Conservation (phyloP, 495 filamentous ascomycete species). For the Apiosordaria backusii region DNA sequence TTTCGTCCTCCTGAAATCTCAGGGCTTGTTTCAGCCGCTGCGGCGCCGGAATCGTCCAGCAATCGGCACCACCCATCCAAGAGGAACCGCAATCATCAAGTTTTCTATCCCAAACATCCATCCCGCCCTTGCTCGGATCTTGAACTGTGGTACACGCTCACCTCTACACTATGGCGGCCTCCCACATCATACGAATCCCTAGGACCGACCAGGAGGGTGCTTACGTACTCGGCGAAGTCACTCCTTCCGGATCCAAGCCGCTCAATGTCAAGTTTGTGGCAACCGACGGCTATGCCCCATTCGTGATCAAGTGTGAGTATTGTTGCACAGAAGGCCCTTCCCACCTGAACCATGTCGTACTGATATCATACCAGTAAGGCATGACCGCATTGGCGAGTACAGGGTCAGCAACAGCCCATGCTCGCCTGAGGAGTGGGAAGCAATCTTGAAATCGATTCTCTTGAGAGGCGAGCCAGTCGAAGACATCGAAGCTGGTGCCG, state of each 20-base stretch:
- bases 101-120: conserved; percentile 7
- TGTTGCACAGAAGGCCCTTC: not conserved
- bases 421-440: conserved; percentile 44
- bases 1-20: not conserved
- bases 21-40: not conserved
- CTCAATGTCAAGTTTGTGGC: conserved; percentile 62
- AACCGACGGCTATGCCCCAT: conserved; percentile 66
- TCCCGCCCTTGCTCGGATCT: too few species aligned
- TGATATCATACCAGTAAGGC: conserved; percentile 28
- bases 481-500: conserved; percentile 43
- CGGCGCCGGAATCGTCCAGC: not conserved
- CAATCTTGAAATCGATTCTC: conserved; percentile 39
- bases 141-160: conserved; percentile 7
- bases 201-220: conserved; percentile 50
- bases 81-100: not conserved
- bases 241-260: conserved; percentile 41
- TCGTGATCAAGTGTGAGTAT: conserved; percentile 51
- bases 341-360: not conserved
- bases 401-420: conserved; percentile 31
- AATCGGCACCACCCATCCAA: not conserved
- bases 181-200: conserved; percentile 51
- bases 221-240: conserved; percentile 58
- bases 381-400: conserved; percentile 31
- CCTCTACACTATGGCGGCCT: conserved; percentile 10
- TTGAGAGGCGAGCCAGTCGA: conserved; percentile 33